Base-by-base conservation (phyloP, 345 rosid species). In the Boechera stricta region DNA sequence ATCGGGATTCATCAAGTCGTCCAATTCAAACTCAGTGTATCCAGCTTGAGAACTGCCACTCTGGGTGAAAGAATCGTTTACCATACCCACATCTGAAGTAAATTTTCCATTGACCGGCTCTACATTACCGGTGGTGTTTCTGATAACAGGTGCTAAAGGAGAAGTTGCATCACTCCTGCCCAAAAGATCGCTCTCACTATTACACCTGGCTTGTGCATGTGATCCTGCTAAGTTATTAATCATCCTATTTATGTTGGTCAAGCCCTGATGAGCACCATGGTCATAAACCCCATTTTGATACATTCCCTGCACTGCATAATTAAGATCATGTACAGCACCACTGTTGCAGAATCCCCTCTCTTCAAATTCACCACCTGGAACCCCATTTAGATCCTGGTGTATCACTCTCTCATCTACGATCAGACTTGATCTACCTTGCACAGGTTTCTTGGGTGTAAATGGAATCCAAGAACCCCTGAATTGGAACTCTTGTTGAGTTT, bases 381-480 rank as follows among this genome's bases (percentile, higher is more conserved):
- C 45, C 36, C 76, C 83, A 45, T 44, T 56, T 55, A 71, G 71
- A 67, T 80, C 80, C 48, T 64, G 87, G 81, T 81, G 79, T 18
- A 76, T 74, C 18, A 35, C 74, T 51, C 82, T 52, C 6, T 67
- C 76, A 59, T 68, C 74, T 4, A 39, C 68, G 10, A 65, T 53
- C 7, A 42, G 51, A 77, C 70, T 73, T 4, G 84, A 75, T 83
- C 77, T 68, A 18, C 66, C 45, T 29, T 66, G 73, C 42, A 79
- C 18, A 1, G 79, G 84, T 59, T 86, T 86, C 36, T 59, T 77
- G 4, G 89, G 87, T 10, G 91, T 85, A 13, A 58, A 3, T 0
- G 89, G 91, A 36, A 81, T 59, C 88, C 87, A 89, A 58, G 83
- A 58, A 78, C 73, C 84, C 73, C 67, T 36, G 44, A 74, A 74